phyloP scores from a whole-genome alignment of 192 early-diverging fungal genomes.

The Mortierella alpina region DNA sequence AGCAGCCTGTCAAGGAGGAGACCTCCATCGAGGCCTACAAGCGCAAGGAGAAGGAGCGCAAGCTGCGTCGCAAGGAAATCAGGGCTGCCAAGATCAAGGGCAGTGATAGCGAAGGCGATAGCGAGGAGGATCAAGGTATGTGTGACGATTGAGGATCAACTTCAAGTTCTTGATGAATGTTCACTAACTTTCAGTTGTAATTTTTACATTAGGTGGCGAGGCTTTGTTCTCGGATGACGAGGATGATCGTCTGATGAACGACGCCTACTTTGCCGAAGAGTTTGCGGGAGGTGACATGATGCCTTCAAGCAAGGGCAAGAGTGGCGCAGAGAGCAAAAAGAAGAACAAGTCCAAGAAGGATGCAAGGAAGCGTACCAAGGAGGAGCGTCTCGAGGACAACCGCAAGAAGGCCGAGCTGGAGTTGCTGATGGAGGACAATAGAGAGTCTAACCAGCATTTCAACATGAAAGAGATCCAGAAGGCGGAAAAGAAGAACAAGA shows the following conservation, averaged over 20 bases:
- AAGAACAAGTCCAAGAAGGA: slow-evolving; percentile 53
- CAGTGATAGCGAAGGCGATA: slow-evolving; percentile 28
- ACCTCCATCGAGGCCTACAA: slow-evolving; percentile 87
- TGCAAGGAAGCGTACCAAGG: slow-evolving; percentile 67
- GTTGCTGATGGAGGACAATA: slow-evolving; percentile 80
- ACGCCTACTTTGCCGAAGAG: slow-evolving; percentile 57
- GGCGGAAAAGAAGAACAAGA: slow-evolving; percentile 78
- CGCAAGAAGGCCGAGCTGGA: slow-evolving; percentile 84
- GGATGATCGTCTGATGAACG: slow-evolving; percentile 58
- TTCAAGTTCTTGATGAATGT: background rate
- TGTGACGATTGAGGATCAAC: background rate
- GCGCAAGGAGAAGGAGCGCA: slow-evolving; percentile 87
- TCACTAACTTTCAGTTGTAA: background rate
- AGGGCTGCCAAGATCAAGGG: slow-evolving; percentile 47
- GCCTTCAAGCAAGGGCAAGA: slow-evolving; percentile 49
- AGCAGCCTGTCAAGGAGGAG: slow-evolving; percentile 70
- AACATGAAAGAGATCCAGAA: slow-evolving; percentile 89
- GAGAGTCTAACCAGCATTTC: slow-evolving; percentile 79
- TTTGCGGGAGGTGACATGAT: slow-evolving; percentile 50
- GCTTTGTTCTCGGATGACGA: slow-evolving; percentile 71
- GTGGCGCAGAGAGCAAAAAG: slow-evolving; percentile 28
- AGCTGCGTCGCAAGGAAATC: slow-evolving; percentile 66
- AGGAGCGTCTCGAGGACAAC: slow-evolving; percentile 65
- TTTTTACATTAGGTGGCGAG: slow-evolving; percentile 41
- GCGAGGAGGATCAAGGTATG: slow-evolving; percentile 31